Base-by-base conservation (phyloP, 495 filamentous ascomycete species). In the Annulohypoxylon stygium region DNA sequence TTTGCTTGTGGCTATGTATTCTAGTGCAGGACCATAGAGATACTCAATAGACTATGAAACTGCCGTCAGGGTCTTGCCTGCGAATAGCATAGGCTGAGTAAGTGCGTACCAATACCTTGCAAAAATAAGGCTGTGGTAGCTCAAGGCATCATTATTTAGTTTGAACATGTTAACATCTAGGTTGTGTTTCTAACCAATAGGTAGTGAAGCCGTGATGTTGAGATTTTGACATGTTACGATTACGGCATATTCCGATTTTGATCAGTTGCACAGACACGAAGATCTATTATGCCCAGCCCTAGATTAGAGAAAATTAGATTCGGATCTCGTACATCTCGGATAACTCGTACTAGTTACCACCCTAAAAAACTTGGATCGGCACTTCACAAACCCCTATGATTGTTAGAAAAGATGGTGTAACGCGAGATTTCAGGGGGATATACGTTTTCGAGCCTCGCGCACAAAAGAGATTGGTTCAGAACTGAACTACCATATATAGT, bases 271-370 rank as follows among this genome's bases (percentile, higher is more conserved):
- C 25, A 34, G 51, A 54, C n/a, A 34, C 30, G 25, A 14, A 14
- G 51, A 54, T 54, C 25, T 54, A 14, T 33, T 20, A 54, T 34
- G 25, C 25, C 5, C 12, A 54, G 18, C 48, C 8, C 20, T 53
- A 41, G 12, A 12, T 41, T 41, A 41, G 48, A 54, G 14, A 9
- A 39, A 41, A 30, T 65, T 23, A 54, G 30, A 37, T 60, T 65
- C 55, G 55, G 57, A 71, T 61, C 47, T 71, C 62, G 69, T 66
- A 71, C 45, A 23, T 66, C 33, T 66, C 59, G 59, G 23, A 64
- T 26, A n/a, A 39, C 26, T 37, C 62, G 30, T 47, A 47, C 26
- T 34, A 30, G 12, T 3, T 64, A 61, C 36, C 7, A 53, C 45
- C 47, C 51, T 30, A 41, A 5, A 43, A 30, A 30, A 16, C 12